Percentiles rank a stretch among this genome's conserved stretches.
Conservation (phyloP, 129 eudicot genomes). For the Lactuca sativa region DNA sequence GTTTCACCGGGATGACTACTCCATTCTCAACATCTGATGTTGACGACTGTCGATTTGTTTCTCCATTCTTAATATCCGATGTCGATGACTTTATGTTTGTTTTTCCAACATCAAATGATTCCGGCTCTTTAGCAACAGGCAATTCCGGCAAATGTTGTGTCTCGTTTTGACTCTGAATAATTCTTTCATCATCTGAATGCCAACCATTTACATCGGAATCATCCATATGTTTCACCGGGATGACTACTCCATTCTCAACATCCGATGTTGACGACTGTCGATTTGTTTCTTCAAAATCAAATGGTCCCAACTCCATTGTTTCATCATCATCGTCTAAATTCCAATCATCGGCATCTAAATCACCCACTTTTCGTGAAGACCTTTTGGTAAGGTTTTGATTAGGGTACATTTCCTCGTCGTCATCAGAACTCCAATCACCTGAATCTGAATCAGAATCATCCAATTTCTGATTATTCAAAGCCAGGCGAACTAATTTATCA, state of each 20-base stretch:
- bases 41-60: neutral
- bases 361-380: slow-evolving; percentile 10
- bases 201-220: neutral
- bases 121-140: no score
- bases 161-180: no score
- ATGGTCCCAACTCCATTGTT: neutral
- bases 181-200: no score
- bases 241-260: no score
- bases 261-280: no score
- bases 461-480: slow-evolving; percentile 17
- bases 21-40: no score
- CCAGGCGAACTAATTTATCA: slow-evolving; percentile 26
- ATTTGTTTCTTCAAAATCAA: slow-evolving; percentile 6
- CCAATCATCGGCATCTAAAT: slow-evolving; percentile 13
- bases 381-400: neutral
- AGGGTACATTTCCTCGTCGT: slow-evolving; percentile 14
- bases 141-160: no score
- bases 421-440: slow-evolving; percentile 34
- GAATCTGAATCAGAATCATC: slow-evolving; percentile 30
- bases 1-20: no score
- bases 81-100: no score
- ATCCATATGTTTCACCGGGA: no score
- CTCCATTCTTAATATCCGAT: no score
- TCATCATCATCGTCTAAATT: slow-evolving; percentile 17
- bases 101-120: no score